phyloP scores from a whole-genome alignment of 176 grass and related monocot genomes.

The Oryza nivara region DNA sequence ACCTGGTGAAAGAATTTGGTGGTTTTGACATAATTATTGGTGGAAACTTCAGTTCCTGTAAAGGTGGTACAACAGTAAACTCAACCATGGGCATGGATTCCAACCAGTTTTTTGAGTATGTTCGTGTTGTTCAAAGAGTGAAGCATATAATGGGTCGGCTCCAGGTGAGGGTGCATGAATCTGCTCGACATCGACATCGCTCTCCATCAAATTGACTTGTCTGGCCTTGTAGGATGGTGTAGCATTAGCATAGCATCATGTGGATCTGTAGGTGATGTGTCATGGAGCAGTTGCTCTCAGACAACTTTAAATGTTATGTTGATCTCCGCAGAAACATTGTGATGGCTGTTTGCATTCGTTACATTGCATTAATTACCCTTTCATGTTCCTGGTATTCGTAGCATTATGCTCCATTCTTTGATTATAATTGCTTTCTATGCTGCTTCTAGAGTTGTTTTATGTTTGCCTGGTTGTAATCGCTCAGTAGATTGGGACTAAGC shows the following conservation, averaged over 20 bases:
- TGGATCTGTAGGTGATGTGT: constrained; percentile 20
- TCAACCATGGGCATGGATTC: constrained; percentile 69
- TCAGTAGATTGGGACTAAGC: neutral
- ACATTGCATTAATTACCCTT: neutral
- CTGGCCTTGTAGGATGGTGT: constrained; percentile 16
- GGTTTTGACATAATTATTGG: constrained; percentile 80
- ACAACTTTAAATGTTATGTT: neutral
- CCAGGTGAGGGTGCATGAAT: constrained; percentile 21
- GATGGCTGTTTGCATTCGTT: neutral
- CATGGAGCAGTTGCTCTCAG: neutral
- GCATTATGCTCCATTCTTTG: neutral
- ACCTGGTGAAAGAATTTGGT: constrained; percentile 57
- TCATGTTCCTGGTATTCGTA: neutral
- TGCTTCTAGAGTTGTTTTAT: constrained; percentile 6
- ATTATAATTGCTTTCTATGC: neutral
- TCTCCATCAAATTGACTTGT: neutral
- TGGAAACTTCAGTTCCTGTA: constrained; percentile 43
- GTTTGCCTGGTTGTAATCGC: neutral
- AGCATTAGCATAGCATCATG: constrained; percentile 1
- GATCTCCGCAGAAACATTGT: neutral
- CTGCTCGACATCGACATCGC: neutral
- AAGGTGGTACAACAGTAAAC: constrained; percentile 52
- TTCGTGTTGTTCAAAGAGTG: constrained; percentile 70
- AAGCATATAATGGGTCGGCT: constrained; percentile 49
- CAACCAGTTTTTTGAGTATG: constrained; percentile 60